A percentile compares a stretch with the other conserved stretches of the same genome.
phyloP scores from a whole-genome alignment of 768 basidiomycete genomes.

The Mycena maculata region DNA sequence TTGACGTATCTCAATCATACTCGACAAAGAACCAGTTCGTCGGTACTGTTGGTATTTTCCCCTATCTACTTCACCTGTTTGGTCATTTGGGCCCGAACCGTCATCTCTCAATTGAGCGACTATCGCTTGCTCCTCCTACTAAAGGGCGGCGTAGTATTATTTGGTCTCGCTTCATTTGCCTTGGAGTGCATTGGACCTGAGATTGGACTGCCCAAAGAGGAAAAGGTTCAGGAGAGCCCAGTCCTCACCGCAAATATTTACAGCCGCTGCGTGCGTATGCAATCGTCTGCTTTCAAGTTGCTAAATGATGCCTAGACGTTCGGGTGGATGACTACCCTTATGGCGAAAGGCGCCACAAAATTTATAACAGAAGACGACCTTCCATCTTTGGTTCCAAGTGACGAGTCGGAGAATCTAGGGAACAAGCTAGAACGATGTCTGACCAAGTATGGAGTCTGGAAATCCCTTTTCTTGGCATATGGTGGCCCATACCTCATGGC shows the following conservation, averaged over 20 bases:
- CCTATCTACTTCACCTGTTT: constrained; percentile 68
- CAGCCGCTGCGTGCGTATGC: constrained; percentile 68
- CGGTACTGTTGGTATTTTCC: constrained; percentile 85
- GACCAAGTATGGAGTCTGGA: constrained; percentile 75
- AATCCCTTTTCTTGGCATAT: constrained; percentile 80
- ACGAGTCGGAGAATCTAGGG: constrained; percentile 79
- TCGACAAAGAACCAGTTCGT: constrained; percentile 67
- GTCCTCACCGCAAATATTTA: constrained; percentile 82
- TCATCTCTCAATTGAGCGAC: constrained; percentile 46
- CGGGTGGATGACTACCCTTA: constrained; percentile 85
- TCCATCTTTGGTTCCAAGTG: constrained; percentile 73
- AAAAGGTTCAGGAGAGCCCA: constrained; percentile 71
- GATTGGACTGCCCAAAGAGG: constrained; percentile 45
- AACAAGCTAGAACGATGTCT: constrained; percentile 69
- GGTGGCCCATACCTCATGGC: constrained; percentile 80
- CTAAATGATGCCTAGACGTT: constrained; percentile 65
- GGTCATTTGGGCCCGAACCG: constrained; percentile 71
- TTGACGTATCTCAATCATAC: constrained; percentile 79
- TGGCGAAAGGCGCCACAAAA: constrained; percentile 72
- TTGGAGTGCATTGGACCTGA: constrained; percentile 81
- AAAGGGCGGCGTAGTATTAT: constrained; percentile 53
- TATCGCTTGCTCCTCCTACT: constrained; percentile 54
- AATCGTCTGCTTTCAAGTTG: constrained; percentile 1
- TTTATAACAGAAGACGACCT: constrained; percentile 90
- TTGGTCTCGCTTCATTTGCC: constrained; percentile 67